Base-by-base conservation (phyloP, 2,329 filamentous ascomycete species). In the Cordyceps tenuipes region DNA sequence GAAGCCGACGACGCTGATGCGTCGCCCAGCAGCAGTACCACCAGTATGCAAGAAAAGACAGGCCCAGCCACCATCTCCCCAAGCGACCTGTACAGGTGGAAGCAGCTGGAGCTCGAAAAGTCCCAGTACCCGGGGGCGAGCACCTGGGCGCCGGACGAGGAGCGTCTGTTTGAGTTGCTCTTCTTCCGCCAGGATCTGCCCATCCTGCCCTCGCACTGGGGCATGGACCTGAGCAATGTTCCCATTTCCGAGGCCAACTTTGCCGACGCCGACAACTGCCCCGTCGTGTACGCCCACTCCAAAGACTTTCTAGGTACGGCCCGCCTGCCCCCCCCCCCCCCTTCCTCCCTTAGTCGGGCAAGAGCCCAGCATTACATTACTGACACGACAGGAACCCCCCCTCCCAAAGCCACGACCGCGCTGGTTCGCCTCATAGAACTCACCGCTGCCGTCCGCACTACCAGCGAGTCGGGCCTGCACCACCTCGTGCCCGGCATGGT, bases 71-170 rank as follows among this genome's bases (percentile, higher is more conserved):
- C 31, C 43, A 17, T n/a, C 12, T 3, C 29, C 26, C 61, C 77
- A 19, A 68, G 75, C 56, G 69, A 74, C 55, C 67, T 71, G 26
- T 70, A 57, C 26, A 17, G 54, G 1, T 19, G 44, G 51, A 67
- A 71, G 10, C 72, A 78, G 61, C 76, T 82, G 68, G 73, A 78
- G 63, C 66, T 68, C 47, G 76, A 80, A 65, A 79, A 75, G 67
- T 59, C 65, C 31, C 65, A 69, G 1, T 77, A 75, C 57, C 74
- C 74, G 0, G 73, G 74, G 26, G 73, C 79, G 46, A 75, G 74
- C 50, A 71, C 75, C 59, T 84, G 82, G 80, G 74, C 82, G 31
- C 69, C 73, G 10, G 77, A 77, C n/a, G 82, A 83, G 64, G 74
- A 76, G 34, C 67, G 65, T 2, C 69, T 78, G 36, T 78, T 77